Conservation (phyloP, 441 rosid species). For the Erodium texanum region DNA sequence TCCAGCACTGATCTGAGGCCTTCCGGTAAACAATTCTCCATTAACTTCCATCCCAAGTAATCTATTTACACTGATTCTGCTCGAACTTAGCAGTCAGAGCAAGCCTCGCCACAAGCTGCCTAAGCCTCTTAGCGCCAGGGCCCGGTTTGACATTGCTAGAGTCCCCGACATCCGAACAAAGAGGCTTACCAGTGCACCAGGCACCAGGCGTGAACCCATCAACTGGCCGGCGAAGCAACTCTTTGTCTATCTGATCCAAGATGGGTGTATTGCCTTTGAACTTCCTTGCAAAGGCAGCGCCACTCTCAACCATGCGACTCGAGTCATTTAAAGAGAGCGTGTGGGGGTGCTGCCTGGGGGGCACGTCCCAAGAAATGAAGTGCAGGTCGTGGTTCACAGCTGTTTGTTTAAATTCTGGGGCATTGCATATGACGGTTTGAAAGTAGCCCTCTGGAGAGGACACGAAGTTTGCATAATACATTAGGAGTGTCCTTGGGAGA, state of each 20-base stretch:
- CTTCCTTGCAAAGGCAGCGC: constrained; percentile 79
- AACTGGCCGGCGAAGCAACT: constrained; percentile 45
- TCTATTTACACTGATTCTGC: constrained; percentile 69
- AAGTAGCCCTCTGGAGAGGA: constrained; percentile 97
- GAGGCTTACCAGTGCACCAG: constrained; percentile 71
- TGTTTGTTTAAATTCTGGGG: constrained; percentile 56
- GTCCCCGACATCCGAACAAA: constrained; percentile 60
- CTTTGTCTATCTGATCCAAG: constrained; percentile 57
- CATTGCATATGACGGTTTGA: constrained; percentile 92
- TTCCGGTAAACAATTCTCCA: constrained; percentile 5
- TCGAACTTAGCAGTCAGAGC: constrained; percentile 33
- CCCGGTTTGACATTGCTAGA: constrained; percentile 51
- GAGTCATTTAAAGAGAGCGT: constrained; percentile 58
- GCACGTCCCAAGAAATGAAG: constrained; percentile 83
- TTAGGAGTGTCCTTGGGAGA: constrained; percentile 70
- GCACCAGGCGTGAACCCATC: constrained; percentile 77
- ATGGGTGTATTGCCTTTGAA: constrained; percentile 47
- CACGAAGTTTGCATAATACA: constrained; percentile 87
- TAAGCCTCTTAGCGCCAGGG: constrained; percentile 63
- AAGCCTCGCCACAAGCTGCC: constrained; percentile 45
- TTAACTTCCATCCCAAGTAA: constrained; percentile 1
- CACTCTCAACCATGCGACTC: constrained; percentile 48
- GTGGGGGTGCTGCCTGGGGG: constrained; percentile 88
- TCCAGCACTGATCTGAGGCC: background rate
- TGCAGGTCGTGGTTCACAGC: constrained; percentile 80